Evolutionary conservation across 768 basidiomycete species (phyloP).

Genomic region (Pisolithus sp.): DNA sequence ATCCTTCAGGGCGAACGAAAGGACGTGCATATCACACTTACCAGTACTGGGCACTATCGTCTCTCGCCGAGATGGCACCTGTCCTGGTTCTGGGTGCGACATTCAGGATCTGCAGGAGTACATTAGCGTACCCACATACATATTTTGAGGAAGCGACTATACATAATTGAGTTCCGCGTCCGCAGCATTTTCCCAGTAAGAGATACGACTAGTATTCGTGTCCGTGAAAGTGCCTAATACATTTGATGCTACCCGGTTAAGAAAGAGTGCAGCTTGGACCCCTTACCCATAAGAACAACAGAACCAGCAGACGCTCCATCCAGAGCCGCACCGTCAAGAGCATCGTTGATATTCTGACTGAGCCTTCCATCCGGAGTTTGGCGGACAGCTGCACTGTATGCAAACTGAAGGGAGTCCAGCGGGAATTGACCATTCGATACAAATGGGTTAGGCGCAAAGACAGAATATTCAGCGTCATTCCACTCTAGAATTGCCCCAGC

Average conservation of each 20-base stretch:
- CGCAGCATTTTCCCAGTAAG: constrained; percentile 17
- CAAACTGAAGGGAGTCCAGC: constrained; percentile 16
- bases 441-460: constrained; percentile 19
- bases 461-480: constrained; percentile 21
- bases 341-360: constrained; percentile 22
- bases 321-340: constrained; percentile 20
- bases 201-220: constrained; percentile 8
- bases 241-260: neutral
- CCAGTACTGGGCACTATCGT: constrained; percentile 29
- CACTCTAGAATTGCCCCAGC: constrained; percentile 17
- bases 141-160: neutral
- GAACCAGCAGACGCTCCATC: constrained; percentile 24
- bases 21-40: neutral
- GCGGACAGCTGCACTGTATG: constrained; percentile 21
- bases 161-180: constrained; percentile 19
- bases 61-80: constrained; percentile 38
- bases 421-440: constrained; percentile 12
- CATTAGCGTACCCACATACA: neutral
- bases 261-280: neutral
- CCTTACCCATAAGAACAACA: constrained; percentile 18
- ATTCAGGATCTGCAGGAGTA: constrained; percentile 14
- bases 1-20: neutral
- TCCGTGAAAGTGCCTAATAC: constrained; percentile 10
- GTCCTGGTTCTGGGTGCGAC: constrained; percentile 25
- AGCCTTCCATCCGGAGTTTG: constrained; percentile 24